phyloP scores from a whole-genome alignment of 345 rosid genomes.

The Lumnitzera racemosa region DNA sequence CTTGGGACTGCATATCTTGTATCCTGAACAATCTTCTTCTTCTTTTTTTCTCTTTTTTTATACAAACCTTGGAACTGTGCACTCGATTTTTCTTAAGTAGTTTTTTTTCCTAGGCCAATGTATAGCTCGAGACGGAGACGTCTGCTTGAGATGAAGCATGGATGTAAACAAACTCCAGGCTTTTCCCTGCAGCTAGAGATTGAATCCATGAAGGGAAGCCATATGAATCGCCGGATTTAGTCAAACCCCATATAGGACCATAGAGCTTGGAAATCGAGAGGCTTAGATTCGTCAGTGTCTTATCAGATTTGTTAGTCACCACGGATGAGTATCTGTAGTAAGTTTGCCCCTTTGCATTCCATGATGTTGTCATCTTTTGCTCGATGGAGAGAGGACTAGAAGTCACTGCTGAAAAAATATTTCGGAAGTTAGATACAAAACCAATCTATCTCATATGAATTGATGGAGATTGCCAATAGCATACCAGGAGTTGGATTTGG shows the following conservation, averaged over 20 bases:
- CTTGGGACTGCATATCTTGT: slow-evolving; percentile 42
- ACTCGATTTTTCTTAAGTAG: slow-evolving; percentile 8
- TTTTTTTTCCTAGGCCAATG: slow-evolving; percentile 36
- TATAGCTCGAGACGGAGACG: slow-evolving; percentile 68
- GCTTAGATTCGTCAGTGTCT: slow-evolving; percentile 53
- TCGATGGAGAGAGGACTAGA: slow-evolving; percentile 50
- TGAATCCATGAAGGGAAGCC: slow-evolving; percentile 73
- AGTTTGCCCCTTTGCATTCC: slow-evolving; percentile 62
- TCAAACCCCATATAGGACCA: slow-evolving; percentile 93
- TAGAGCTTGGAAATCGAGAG: slow-evolving; percentile 72
- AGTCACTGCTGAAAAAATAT: slow-evolving; percentile 32
- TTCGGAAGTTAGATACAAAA: neutral
- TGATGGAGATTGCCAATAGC: neutral
- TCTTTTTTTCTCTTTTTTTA: slow-evolving; percentile 9
- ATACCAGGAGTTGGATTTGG: slow-evolving; percentile 63
- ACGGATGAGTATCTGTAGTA: slow-evolving; percentile 77
- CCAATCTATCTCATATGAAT: neutral
- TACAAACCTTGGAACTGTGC: slow-evolving; percentile 21
- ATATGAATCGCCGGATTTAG: slow-evolving; percentile 43
- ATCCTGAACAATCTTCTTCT: too few relatives aligned
- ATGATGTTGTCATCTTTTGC: slow-evolving; percentile 72
- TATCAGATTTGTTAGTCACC: slow-evolving; percentile 69
- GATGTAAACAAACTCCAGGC: slow-evolving; percentile 84
- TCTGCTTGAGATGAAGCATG: slow-evolving; percentile 66
- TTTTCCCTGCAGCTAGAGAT: slow-evolving; percentile 58